These are phyloP conservation scores for Pseudocercospora crystallina DNA, from an alignment of 2,329 filamentous ascomycete species.

Conservation along the genomic window DNA sequence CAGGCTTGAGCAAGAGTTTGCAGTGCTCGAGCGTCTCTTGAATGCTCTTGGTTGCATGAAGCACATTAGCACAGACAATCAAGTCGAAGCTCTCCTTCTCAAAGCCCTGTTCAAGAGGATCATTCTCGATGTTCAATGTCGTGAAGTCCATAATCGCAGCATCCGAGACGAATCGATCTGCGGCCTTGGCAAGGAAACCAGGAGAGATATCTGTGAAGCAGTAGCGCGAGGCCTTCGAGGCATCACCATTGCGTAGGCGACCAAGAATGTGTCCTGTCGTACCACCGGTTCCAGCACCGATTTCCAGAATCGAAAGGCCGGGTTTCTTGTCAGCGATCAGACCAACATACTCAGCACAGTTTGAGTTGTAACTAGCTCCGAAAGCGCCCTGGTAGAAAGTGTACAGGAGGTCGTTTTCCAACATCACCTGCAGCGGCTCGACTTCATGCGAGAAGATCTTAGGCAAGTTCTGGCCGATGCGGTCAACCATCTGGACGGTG, in stretches of 20 bases:
- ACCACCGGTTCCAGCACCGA: slow-evolving; percentile 47
- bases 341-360: slow-evolving; percentile 13
- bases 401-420: slow-evolving; percentile 16
- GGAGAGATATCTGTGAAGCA: slow-evolving; percentile 48
- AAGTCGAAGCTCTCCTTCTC: slow-evolving; percentile 29
- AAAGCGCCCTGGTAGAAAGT: slow-evolving; percentile 16
- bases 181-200: slow-evolving; percentile 42
- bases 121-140: slow-evolving; percentile 33
- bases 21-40: slow-evolving; percentile 23
- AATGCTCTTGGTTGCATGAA: slow-evolving; percentile 26
- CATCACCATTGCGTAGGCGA: background rate
- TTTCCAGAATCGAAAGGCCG: slow-evolving; percentile 44
- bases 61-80: slow-evolving; percentile 27
- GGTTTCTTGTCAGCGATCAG: slow-evolving; percentile 33
- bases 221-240: slow-evolving; percentile 31
- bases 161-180: slow-evolving; percentile 18
- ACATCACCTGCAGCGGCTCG: slow-evolving; percentile 18
- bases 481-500: slow-evolving; percentile 11
- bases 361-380: slow-evolving; percentile 9
- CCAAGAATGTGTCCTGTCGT: slow-evolving; percentile 11
- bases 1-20: slow-evolving; percentile 20
- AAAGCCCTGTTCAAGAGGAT: slow-evolving; percentile 37
- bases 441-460: slow-evolving; percentile 15
- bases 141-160: slow-evolving; percentile 25
- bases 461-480: slow-evolving; percentile 8